Evolutionary conservation across 202 grass and related monocot species (phyloP).

Genomic region (Bolboschoenoplectus hybrid): DNA sequence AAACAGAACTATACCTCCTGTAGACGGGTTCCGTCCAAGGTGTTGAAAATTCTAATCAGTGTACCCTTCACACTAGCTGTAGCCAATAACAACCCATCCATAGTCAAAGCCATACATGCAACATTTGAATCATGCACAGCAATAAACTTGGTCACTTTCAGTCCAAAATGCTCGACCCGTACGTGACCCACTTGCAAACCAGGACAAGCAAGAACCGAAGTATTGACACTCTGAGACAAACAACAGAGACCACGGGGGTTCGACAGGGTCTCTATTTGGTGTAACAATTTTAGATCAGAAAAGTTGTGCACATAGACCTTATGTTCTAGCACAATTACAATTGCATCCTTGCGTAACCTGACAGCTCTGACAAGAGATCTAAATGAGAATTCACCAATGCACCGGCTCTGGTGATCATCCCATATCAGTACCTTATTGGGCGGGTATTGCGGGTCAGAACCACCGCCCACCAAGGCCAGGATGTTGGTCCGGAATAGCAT

Average conservation of each 20-base stretch:
- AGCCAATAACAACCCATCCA: constrained; percentile 87
- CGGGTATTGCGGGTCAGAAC: constrained; percentile 67
- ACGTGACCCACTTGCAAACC: constrained; percentile 67
- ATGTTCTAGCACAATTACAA: constrained; percentile 86
- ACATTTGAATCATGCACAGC: constrained; percentile 86
- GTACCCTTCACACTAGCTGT: constrained; percentile 90
- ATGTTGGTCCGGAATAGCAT: constrained; percentile 93
- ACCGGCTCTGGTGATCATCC: constrained; percentile 85
- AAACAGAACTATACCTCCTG: constrained; percentile 70
- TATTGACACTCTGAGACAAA: constrained; percentile 77
- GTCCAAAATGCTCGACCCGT: constrained; percentile 85
- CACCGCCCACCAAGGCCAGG: constrained; percentile 76
- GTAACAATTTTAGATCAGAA: constrained; percentile 71
- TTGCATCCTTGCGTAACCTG: constrained; percentile 61
- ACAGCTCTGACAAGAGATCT: constrained; percentile 70
- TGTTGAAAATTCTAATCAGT: constrained; percentile 97
- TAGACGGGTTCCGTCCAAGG: constrained; percentile 80
- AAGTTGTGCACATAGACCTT: constrained; percentile 90
- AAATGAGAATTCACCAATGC: constrained; percentile 80
- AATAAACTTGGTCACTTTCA: constrained; percentile 85
- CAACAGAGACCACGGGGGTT: constrained; percentile 83
- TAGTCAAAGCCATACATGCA: constrained; percentile 83
- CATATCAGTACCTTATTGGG: constrained; percentile 93
- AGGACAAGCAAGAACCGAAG: constrained; percentile 88
- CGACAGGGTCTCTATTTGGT: constrained; percentile 85